These are phyloP conservation scores for Amphibolis antarctica DNA, from an alignment of 106 monocot species.

Conservation along the genomic window DNA sequence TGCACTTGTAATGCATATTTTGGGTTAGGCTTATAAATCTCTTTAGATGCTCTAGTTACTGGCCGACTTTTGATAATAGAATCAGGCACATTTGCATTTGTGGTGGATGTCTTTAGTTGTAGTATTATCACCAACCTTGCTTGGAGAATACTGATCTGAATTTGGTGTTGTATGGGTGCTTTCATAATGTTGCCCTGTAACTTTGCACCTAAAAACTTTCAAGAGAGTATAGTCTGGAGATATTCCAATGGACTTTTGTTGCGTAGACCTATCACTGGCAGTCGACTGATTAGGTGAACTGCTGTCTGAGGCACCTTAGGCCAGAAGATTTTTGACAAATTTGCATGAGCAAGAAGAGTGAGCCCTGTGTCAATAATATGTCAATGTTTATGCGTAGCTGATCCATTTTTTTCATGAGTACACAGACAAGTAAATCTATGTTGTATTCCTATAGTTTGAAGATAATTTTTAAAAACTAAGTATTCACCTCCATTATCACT, in stretches of 20 bases:
- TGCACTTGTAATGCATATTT: not conserved
- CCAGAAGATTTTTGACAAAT: not conserved
- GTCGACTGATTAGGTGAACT: not conserved
- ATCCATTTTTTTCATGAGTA: not conserved
- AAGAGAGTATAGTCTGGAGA: not conserved
- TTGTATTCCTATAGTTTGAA: not conserved
- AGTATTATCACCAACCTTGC: no score
- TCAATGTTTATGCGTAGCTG: not conserved
- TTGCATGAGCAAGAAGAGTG: not conserved
- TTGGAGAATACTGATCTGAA: no score
- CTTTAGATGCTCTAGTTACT: not conserved
- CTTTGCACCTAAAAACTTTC: not conserved
- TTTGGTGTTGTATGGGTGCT: not conserved
- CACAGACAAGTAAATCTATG: not conserved
- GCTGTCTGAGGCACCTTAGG: not conserved
- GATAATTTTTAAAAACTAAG: not conserved
- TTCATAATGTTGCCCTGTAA: no score
- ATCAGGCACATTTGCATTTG: no score
- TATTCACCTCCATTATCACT: not conserved
- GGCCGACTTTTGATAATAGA: not conserved
- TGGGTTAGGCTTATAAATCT: not conserved
- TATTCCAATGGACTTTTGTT: not conserved
- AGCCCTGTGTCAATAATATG: slow-evolving; percentile 1
- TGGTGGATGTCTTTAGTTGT: not conserved
- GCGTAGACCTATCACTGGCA: not conserved